These are phyloP conservation scores for Micractinium sp. DNA, from an alignment of 139 green algal genomes.

Conservation along the genomic window DNA sequence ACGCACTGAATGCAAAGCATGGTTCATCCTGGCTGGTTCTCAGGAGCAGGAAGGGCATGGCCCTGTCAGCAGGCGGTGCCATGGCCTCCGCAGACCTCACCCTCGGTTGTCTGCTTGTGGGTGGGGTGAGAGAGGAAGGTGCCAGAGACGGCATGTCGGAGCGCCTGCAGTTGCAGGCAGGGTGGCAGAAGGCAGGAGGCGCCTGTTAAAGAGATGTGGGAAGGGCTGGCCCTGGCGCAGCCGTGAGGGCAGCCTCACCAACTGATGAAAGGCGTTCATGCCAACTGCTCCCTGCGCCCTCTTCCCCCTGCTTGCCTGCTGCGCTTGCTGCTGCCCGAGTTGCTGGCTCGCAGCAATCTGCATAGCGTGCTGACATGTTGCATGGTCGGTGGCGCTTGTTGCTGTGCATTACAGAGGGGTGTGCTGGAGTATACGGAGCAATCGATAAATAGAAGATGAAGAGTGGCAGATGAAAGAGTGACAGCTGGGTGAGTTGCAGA, in stretches of 20 bases:
- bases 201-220: background rate
- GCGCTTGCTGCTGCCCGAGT: background rate
- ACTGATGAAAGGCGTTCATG: background rate
- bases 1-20: no score
- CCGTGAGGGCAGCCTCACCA: background rate
- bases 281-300: background rate
- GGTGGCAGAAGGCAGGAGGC: background rate
- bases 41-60: no score
- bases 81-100: background rate
- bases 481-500: no score
- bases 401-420: no score
- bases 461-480: no score
- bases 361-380: no score
- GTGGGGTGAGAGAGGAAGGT: background rate
- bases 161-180: background rate
- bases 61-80: no score
- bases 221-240: background rate
- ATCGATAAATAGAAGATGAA: no score
- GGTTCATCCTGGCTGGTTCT: no score
- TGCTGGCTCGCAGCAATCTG: no score
- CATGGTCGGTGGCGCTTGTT: no score
- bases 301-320: background rate
- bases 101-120: background rate
- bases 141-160: background rate
- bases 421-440: no score